phyloP scores from a whole-genome alignment of 176 grass and related monocot species.

The Avena insularis region DNA sequence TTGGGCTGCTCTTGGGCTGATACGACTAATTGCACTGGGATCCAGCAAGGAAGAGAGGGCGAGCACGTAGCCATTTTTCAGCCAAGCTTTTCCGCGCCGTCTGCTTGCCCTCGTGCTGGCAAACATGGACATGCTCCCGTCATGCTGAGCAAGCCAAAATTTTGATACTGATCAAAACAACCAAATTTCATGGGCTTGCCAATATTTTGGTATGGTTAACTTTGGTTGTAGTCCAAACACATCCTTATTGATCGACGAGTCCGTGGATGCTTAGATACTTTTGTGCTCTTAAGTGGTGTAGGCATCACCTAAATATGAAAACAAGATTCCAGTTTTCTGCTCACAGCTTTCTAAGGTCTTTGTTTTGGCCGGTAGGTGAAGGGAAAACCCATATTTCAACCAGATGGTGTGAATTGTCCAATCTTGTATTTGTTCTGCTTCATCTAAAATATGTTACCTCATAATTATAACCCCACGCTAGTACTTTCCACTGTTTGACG shows the following conservation, averaged over 20 bases:
- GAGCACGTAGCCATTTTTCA: neutral
- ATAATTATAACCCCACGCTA: neutral
- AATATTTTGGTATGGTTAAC: neutral
- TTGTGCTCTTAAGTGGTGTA: constrained; percentile 5
- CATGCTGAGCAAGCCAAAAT: neutral
- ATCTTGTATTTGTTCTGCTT: neutral
- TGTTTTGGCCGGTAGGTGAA: constrained; percentile 33
- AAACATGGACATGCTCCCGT: neutral
- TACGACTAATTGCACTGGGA: neutral
- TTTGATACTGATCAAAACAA: neutral
- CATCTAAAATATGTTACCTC: neutral
- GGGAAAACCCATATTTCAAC: neutral
- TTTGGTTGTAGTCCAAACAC: neutral
- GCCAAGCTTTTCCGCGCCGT: neutral
- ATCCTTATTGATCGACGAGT: neutral
- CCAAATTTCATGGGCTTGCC: neutral
- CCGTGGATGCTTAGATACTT: constrained; percentile 18
- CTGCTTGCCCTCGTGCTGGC: neutral
- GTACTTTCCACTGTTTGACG: neutral
- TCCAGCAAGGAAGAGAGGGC: neutral
- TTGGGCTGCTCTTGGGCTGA: neutral
- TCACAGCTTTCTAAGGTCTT: constrained; percentile 22
- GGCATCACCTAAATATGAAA: neutral
- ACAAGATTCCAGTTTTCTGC: constrained; percentile 36
- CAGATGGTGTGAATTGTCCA: neutral